Base-by-base conservation (phyloP, 2,329 filamentous ascomycete species). In the Domatiomyces globalis region DNA sequence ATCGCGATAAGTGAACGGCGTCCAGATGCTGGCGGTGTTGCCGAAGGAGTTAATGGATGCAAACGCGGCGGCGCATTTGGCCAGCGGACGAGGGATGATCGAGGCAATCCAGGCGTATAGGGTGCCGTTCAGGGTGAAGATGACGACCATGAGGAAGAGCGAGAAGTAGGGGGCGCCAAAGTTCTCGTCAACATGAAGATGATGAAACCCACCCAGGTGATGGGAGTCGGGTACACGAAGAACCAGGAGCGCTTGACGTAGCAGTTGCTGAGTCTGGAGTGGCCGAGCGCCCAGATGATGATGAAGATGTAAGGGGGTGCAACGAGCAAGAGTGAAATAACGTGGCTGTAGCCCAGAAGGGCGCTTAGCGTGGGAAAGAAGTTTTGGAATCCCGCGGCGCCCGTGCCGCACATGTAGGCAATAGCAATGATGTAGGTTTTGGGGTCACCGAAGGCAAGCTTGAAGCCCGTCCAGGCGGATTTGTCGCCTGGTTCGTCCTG, bases 91-190 rank as follows among this genome's bases (percentile, higher is more conserved):
- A 0, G 74, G 70, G 29, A 78, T 70, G 1, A 70, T 68, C 45
- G 67, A 71, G 2, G 69, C 69, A 49, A 77, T 74, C 75, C 74
- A 76, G 6, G 68, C 66, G 55, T 67, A 72, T 12, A 68, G 53
- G 5, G 72, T 76, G 39, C 71, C 71, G 64, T 76, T 75, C 63
- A 74, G 73, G 15, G 73, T 69, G 57, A 78, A 78, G 51, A 79
- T 69, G 56, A 78, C 76, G 55, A 71, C 70, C 67, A 78, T 73
- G 42, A 78, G 64, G 67, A 78, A 78, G 52, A 78, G 66, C 20
- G 69, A 71, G 63, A 78, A 73, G 65, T 79, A 80, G 17, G 73
- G 70, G 0, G 75, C 69, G 0, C 73, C 76, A 50, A 79, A 78
- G 27, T 59, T 59, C 7, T 68, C 4, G 71, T 73, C 5, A 70